Evolutionary conservation across 768 basidiomycete species (phyloP).

Genomic region (Hortiboletus flavorubellus): DNA sequence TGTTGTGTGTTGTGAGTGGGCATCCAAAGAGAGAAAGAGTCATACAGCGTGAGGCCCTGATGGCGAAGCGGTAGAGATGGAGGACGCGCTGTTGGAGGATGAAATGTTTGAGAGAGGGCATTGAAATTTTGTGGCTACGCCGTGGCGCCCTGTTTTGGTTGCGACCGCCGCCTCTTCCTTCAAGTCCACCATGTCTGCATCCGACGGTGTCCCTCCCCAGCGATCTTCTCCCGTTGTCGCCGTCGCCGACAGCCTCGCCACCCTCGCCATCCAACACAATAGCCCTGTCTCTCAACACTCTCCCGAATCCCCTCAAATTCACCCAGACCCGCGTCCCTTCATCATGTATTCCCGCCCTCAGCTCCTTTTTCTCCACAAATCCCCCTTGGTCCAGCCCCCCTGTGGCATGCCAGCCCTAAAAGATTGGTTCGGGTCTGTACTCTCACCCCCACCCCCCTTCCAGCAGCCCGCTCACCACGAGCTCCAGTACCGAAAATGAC

Average conservation of each 20-base stretch:
- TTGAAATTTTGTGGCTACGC: constrained; percentile 15
- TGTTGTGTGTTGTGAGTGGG: constrained; percentile 26
- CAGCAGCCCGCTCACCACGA: constrained; percentile 18
- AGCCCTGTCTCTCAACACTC: constrained; percentile 7
- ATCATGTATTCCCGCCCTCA: constrained; percentile 69
- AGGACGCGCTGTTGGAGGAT: constrained; percentile 62
- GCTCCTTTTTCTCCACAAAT: constrained; percentile 63
- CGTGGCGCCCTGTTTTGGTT: constrained; percentile 18
- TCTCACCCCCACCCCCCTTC: constrained; percentile 8
- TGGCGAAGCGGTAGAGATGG: constrained; percentile 60
- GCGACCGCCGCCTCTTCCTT: constrained; percentile 5
- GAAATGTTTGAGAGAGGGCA: constrained; percentile 67
- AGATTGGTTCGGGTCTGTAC: constrained; percentile 83
- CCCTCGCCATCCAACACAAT: constrained; percentile 28
- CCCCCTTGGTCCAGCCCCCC: constrained; percentile 72
- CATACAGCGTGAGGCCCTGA: constrained; percentile 67
- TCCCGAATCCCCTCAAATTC: constrained; percentile 12
- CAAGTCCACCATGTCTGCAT: constrained; percentile 33
- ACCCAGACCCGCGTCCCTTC: constrained; percentile 39
- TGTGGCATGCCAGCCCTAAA: constrained; percentile 76
- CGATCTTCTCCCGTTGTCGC: constrained; percentile 23
- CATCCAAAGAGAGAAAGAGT: background rate
- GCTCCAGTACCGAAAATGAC: constrained; percentile 46
- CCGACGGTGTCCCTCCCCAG: constrained; percentile 22
- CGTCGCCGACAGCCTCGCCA: constrained; percentile 32